Base-by-base conservation (phyloP, 2,329 filamentous ascomycete genomes). In the Cladophialophora carrionii region DNA sequence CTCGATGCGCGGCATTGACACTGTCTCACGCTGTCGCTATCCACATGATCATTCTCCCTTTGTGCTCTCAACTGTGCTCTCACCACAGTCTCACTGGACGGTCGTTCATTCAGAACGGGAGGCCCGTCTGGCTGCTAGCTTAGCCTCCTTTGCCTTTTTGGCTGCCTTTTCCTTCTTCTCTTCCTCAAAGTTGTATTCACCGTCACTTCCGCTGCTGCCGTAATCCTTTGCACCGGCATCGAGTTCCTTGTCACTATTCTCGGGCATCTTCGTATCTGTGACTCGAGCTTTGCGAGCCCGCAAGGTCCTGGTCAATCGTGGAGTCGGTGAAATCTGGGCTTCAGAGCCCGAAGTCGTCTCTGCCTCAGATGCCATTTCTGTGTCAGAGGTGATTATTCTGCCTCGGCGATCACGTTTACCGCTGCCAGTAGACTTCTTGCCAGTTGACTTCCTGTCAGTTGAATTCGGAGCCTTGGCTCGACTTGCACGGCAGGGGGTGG, bases 301-400 rank as follows among this genome's bases (percentile, higher is more conserved):
- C 8, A 55, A 24, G 6, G 4, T 34, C 2, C n/a, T 26, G 32
- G 49, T 53, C 4, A 22, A n/a, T 6, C 17, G n/a, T 7, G 34
- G 32, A 6, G 59, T 49, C 2, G 59, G 51, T 0, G 51, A 10
- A 2, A 61, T 9, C 6, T 61, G 22, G 10, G 17, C 24, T 14
- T 61, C 59, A 5, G 51, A 52, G 51, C 59, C 59, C 4, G 59
- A 55, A 3, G 59, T 29, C 1, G 59, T 61, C 24, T 61, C 59
- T 5, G 8, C 49, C 22, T 20, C 32, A 4, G 59, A 61, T 1
- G 14, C 2, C 9, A 24, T 17, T 7, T 55, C 51, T 1, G 22
- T 24, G 14, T 61, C 59, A 52, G 59, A 61, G 48, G 31, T 20
- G 5, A 12, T 8, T 1, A 17, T 3, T 24, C n/a, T n/a, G 48